These are phyloP conservation scores for Dictyostelium capitatum DNA, from an alignment of 78 protist genomes.

Conservation along the genomic window DNA sequence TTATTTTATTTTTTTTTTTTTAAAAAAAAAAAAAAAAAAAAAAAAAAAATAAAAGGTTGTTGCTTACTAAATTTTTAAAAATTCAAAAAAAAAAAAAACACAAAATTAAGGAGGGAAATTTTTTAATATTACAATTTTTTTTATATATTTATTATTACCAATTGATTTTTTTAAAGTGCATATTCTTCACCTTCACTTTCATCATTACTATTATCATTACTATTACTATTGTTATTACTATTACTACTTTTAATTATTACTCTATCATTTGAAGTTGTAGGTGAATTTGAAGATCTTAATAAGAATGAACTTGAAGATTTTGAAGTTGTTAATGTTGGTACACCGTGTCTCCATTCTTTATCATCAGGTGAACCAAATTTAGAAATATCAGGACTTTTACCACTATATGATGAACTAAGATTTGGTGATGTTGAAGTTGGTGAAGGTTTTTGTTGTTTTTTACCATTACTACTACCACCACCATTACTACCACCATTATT, in stretches of 20 bases:
- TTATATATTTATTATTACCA: neutral
- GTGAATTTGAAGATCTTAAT: neutral
- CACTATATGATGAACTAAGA: neutral
- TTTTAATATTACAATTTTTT: neutral
- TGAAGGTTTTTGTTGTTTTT: neutral
- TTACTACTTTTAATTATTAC: neutral
- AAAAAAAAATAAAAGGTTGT: no score
- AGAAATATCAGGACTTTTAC: neutral
- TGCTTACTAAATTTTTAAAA: no score
- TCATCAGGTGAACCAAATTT: neutral
- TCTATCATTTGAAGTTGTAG: neutral
- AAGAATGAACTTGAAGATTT: neutral
- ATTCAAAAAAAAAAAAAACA: no score
- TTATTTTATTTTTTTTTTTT: no score
- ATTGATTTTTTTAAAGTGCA: neutral
- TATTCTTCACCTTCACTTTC: conserved; percentile 8
- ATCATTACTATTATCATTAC: neutral
- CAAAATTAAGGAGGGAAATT: no score
- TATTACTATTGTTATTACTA: neutral
- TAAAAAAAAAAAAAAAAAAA: no score
- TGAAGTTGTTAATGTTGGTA: neutral
- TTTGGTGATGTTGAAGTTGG: neutral
- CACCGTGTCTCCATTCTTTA: conserved; percentile 16
- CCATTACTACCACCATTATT: neutral
- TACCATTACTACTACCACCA: neutral